phyloP scores from a whole-genome alignment of 2,329 filamentous ascomycete species.

The Aspergillus ustus region DNA sequence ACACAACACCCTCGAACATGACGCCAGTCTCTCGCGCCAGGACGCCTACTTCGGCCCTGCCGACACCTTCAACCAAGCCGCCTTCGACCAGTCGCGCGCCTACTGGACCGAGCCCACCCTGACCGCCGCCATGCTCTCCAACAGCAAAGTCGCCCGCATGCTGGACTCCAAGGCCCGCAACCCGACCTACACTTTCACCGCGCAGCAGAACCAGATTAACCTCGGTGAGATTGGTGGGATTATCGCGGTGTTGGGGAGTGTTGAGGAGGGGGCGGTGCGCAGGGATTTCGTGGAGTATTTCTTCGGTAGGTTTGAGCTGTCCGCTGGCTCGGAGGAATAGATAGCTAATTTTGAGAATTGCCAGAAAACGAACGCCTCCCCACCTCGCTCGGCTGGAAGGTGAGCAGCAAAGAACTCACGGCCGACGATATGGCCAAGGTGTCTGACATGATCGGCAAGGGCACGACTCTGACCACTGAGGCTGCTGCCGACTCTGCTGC shows the following conservation, averaged over 20 bases:
- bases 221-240: conserved; percentile 57
- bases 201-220: conserved; percentile 50
- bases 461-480: background rate
- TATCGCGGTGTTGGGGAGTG: conserved; percentile 56
- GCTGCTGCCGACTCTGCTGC: background rate
- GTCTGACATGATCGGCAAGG: background rate
- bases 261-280: conserved; percentile 44
- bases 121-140: conserved; percentile 49
- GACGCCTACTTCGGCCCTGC: conserved; percentile 54
- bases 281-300: conserved; percentile 30
- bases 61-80: conserved; percentile 56
- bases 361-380: background rate
- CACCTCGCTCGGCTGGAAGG: background rate
- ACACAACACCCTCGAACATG: conserved; percentile 29
- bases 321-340: too few species aligned
- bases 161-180: conserved; percentile 53
- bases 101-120: conserved; percentile 55
- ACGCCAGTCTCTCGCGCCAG: conserved; percentile 27
- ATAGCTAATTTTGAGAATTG: too few species aligned
- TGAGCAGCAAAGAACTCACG: background rate
- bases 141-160: conserved; percentile 52
- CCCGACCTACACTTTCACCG: conserved; percentile 54
- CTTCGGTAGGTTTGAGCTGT: too few species aligned
- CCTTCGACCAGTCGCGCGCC: conserved; percentile 48
- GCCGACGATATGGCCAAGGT: background rate